Percentiles rank a stretch among this genome's conserved stretches.
Evolutionary conservation across 2,329 filamentous ascomycete species (phyloP).

Genomic region (Pseudogymnoascus destructans): DNA sequence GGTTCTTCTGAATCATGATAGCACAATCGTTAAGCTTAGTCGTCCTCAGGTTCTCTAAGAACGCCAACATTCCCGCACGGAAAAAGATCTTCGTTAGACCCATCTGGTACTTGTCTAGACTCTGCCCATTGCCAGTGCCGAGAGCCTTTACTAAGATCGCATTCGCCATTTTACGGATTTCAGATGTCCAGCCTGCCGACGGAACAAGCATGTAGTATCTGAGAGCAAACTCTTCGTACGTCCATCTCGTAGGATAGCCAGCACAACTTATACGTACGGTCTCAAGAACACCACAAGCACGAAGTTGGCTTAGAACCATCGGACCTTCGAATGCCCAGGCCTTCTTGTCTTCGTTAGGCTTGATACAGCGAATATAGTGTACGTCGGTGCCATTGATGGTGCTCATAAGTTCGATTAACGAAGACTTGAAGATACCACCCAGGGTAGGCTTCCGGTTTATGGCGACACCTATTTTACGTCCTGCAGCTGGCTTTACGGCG

Average conservation of each 20-base stretch:
- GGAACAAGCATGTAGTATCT: slow-evolving; percentile 97
- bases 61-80: slow-evolving; percentile 95
- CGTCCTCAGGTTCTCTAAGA: slow-evolving; percentile 87
- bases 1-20: slow-evolving; percentile 97
- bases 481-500: slow-evolving; percentile 68
- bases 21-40: slow-evolving; percentile 84
- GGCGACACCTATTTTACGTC: slow-evolving; percentile 79
- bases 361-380: slow-evolving; percentile 98
- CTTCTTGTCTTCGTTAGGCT: slow-evolving; percentile 93
- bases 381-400: slow-evolving; percentile 98
- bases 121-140: slow-evolving; percentile 59
- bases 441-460: slow-evolving; percentile 94
- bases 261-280: slow-evolving; percentile 96
- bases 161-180: slow-evolving; percentile 89
- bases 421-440: slow-evolving; percentile 97
- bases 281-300: slow-evolving; percentile 96
- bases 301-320: slow-evolving; percentile 93
- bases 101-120: slow-evolving; percentile 88
- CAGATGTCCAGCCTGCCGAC: slow-evolving; percentile 79
- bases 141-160: slow-evolving; percentile 81
- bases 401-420: slow-evolving; percentile 91
- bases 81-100: slow-evolving; percentile 99
- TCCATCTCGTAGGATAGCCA: slow-evolving; percentile 95
- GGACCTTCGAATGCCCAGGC: slow-evolving; percentile 97
- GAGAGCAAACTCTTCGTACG: slow-evolving; percentile 94